Evolutionary conservation across 257 asterid genomes (phyloP).

Genomic region (Henckelia pumila): DNA sequence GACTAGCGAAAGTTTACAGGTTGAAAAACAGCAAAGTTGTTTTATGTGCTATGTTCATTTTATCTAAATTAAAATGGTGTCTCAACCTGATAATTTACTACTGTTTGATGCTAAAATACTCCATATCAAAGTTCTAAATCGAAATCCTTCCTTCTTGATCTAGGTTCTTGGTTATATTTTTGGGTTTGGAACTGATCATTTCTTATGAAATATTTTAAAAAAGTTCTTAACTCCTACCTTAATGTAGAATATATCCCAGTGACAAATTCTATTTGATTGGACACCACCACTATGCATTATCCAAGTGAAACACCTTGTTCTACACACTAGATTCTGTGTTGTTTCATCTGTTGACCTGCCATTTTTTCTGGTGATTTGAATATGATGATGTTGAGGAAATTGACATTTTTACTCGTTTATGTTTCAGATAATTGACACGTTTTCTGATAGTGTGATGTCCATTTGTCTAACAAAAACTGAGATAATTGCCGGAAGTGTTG

Average conservation of each 20-base stretch:
- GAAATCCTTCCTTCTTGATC: too few relatives aligned
- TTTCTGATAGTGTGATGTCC: conserved; percentile 89
- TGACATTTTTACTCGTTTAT: not conserved
- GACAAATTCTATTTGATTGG: conserved; percentile 2
- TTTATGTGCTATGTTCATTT: too few relatives aligned
- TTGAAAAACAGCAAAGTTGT: too few relatives aligned
- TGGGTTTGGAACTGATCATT: not conserved
- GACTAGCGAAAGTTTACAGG: too few relatives aligned
- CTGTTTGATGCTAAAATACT: too few relatives aligned
- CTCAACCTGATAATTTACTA: too few relatives aligned
- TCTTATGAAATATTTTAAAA: not conserved
- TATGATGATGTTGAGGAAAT: not conserved
- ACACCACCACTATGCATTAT: conserved; percentile 3
- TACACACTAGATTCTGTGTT: not conserved
- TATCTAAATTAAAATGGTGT: too few relatives aligned
- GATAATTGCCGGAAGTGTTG: conserved; percentile 97
- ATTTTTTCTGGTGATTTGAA: not conserved
- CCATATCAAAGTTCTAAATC: too few relatives aligned
- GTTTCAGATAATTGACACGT: conserved; percentile 75
- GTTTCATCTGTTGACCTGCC: not conserved
- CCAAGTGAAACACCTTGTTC: not conserved
- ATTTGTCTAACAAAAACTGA: conserved; percentile 78
- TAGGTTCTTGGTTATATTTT: not conserved
- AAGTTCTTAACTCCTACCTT: not conserved
- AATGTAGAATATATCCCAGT: not conserved